Evolutionary conservation across 2,329 filamentous ascomycete genomes (phyloP).

Genomic region (Botrytis paeoniae): DNA sequence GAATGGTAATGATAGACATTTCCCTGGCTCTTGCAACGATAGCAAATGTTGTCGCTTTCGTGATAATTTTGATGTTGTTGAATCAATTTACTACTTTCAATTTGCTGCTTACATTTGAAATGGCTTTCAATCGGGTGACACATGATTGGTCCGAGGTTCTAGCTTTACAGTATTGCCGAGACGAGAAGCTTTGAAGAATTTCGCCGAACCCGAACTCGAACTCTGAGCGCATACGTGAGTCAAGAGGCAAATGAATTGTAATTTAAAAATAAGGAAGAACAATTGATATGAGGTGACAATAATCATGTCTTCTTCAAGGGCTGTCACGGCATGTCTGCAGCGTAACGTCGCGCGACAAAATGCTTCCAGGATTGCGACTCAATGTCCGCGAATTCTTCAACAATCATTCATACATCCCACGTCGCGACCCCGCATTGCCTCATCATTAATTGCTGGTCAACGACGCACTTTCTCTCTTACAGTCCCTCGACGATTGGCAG

Average conservation of each 20-base stretch:
- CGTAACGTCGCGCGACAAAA: conserved; percentile 29
- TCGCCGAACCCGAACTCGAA: background rate
- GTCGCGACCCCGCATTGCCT: conserved; percentile 26
- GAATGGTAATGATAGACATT: background rate
- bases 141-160: conserved; percentile 23
- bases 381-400: conserved; percentile 22
- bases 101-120: conserved; percentile 10
- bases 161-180: conserved; percentile 16
- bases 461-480: conserved; percentile 46
- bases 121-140: conserved; percentile 19
- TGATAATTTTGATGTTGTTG: background rate
- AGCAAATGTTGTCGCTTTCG: background rate
- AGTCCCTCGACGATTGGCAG: conserved; percentile 41
- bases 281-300: conserved; percentile 33
- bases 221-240: background rate
- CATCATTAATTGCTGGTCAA: conserved; percentile 29
- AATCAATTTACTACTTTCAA: background rate
- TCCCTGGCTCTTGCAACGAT: background rate
- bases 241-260: conserved; percentile 1
- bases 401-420: conserved; percentile 26
- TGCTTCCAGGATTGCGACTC: conserved; percentile 25
- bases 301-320: conserved; percentile 34
- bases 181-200: conserved; percentile 18
- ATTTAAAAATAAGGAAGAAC: conserved; percentile 16
- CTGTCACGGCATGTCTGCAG: conserved; percentile 31